A percentile compares a stretch with the other conserved stretches of the same genome.
Conservation (phyloP, 2,329 filamentous ascomycete species). For the Pseudogymnoascus sp. region DNA sequence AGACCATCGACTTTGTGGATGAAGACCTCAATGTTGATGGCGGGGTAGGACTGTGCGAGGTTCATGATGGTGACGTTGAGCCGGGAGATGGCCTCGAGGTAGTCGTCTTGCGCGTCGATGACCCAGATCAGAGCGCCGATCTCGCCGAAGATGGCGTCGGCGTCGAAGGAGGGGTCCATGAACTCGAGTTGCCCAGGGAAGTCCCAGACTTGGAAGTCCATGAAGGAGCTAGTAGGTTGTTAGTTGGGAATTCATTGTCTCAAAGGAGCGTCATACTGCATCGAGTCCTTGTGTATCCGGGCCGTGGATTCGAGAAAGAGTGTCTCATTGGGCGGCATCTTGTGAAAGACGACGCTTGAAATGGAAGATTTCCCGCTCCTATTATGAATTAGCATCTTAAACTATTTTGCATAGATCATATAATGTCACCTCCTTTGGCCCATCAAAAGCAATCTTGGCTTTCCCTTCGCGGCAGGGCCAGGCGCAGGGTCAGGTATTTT, state of each 20-base stretch:
- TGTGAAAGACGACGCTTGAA: constrained; percentile 98
- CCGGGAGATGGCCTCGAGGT: constrained; percentile 79
- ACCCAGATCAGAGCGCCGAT: constrained; percentile 96
- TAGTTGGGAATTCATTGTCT: neutral
- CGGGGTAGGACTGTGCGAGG: constrained; percentile 78
- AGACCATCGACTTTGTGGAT: constrained; percentile 99
- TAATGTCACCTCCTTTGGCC: constrained; percentile 71
- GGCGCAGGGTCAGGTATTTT: constrained; percentile 38
- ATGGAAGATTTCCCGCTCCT: constrained; percentile 99
- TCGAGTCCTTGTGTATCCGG: constrained; percentile 85
- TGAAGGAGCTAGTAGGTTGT: constrained; percentile 65
- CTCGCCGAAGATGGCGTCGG: constrained; percentile 88
- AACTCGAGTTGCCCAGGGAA: constrained; percentile 94
- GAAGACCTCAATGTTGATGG: constrained; percentile 96
- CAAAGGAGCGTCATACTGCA: constrained; percentile 60
- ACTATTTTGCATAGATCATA: constrained; percentile 20
- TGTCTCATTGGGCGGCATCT: constrained; percentile 91
- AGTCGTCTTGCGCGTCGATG: constrained; percentile 97
- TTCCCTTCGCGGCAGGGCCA: constrained; percentile 47
- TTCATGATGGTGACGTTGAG: constrained; percentile 85
- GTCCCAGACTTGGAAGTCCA: constrained; percentile 99
- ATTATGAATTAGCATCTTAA: constrained; percentile 19
- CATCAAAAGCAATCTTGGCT: constrained; percentile 87
- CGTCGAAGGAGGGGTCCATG: constrained; percentile 79
- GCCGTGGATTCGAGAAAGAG: constrained; percentile 93